These are phyloP conservation scores for Pseudoperonospora humuli DNA, from an alignment of 352 stramenopile genomes.

Conservation along the genomic window DNA sequence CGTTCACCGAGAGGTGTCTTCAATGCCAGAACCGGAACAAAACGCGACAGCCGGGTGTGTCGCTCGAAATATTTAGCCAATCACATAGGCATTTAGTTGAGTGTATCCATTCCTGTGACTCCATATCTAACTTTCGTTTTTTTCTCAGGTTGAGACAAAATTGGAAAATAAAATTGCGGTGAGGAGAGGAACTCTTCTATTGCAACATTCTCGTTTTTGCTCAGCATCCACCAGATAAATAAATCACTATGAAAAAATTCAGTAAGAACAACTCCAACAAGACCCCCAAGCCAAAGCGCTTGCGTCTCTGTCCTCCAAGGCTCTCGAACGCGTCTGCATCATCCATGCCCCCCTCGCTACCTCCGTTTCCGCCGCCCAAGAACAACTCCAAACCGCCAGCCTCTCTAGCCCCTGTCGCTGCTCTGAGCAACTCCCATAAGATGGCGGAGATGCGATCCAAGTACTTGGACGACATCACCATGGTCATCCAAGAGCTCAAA, in stretches of 20 bases:
- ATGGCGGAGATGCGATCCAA: conserved; percentile 19
- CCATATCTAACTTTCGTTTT: background rate
- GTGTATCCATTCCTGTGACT: too few species aligned
- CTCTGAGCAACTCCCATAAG: conserved; percentile 10
- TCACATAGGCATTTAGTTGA: too few species aligned
- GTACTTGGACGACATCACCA: conserved; percentile 22
- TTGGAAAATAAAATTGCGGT: background rate
- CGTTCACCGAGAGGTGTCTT: background rate
- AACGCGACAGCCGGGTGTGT: conserved; percentile 6
- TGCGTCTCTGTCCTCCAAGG: conserved; percentile 18
- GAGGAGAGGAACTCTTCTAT: background rate
- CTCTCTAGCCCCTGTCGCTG: background rate
- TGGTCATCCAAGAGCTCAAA: conserved; percentile 30
- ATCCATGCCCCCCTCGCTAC: background rate
- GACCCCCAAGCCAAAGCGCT: conserved; percentile 13
- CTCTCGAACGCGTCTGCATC: conserved; percentile 1
- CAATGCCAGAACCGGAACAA: background rate
- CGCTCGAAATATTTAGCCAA: background rate
- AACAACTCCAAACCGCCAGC: background rate
- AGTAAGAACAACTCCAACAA: background rate
- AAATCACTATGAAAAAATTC: conserved; percentile 9
- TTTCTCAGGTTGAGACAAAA: conserved; percentile 1
- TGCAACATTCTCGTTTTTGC: conserved; percentile 6
- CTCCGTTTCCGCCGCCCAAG: conserved; percentile 11
- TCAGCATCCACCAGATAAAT: background rate